Percentiles rank a stretch among this genome's conserved stretches.
Conservation (phyloP, 2,329 filamentous ascomycete genomes). For the Stenocarpella maydis region DNA sequence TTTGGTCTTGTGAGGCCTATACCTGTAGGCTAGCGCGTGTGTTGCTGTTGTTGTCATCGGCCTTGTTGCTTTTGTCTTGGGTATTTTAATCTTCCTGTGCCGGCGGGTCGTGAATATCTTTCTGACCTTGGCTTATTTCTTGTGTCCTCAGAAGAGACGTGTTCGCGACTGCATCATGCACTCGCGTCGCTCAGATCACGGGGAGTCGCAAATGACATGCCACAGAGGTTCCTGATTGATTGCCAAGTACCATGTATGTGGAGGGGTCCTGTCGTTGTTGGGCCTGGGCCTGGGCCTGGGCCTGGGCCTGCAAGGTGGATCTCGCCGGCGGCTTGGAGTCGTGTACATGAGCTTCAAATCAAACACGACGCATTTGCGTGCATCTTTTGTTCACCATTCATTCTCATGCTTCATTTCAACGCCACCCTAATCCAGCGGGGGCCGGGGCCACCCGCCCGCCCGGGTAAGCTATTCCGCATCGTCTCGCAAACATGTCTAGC, state of each 20-base stretch:
- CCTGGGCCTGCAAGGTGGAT: constrained; percentile 23
- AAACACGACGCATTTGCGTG: constrained; percentile 25
- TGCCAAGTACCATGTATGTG: not conserved
- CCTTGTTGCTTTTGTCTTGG: not conserved
- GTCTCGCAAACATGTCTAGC: not conserved
- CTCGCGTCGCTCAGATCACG: not conserved
- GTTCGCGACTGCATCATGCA: not conserved
- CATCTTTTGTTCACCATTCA: not conserved
- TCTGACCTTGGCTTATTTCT: constrained; percentile 6
- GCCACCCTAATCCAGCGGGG: constrained; percentile 23
- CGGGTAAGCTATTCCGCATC: constrained; percentile 21
- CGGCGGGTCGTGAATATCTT: not conserved
- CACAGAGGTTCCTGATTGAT: constrained; percentile 8
- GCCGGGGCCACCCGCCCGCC: constrained; percentile 25
- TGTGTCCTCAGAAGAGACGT: not conserved
- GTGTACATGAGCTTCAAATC: constrained; percentile 15
- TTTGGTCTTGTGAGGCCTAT: constrained; percentile 1
- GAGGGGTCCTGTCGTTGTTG: constrained; percentile 2
- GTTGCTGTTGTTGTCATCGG: not conserved
- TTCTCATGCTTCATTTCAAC: constrained; percentile 24
- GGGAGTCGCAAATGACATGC: constrained; percentile 23
- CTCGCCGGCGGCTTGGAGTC: constrained; percentile 2
- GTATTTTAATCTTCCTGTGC: not conserved
- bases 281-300: too few relatives aligned
- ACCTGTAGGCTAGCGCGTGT: too few relatives aligned